phyloP scores from a whole-genome alignment of 495 filamentous ascomycete species.

The Paragyromitra xinjiangensis region DNA sequence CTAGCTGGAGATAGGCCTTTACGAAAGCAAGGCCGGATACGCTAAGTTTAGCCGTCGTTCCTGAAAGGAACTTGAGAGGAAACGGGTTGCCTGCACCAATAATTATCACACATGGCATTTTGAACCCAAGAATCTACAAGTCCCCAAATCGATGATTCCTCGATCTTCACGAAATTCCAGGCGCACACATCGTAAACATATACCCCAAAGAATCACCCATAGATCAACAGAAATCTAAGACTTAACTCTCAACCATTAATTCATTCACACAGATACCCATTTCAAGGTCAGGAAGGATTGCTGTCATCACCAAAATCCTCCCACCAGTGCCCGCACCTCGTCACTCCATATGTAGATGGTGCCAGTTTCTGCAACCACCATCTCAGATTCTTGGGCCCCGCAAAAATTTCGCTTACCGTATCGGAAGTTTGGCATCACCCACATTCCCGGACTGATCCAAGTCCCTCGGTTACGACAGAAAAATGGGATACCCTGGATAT shows the following conservation, averaged over 20 bases:
- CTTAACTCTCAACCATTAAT: neutral
- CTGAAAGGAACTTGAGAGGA: neutral
- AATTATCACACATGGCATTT: slow-evolving; percentile 19
- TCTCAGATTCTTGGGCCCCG: neutral
- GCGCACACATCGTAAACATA: neutral
- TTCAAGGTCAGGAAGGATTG: neutral
- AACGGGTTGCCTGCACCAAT: slow-evolving; percentile 14
- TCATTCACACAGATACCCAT: neutral
- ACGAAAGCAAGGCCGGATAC: slow-evolving; percentile 26
- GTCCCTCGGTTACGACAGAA: neutral
- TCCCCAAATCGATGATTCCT: neutral
- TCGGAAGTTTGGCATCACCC: neutral
- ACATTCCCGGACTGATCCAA: no score
- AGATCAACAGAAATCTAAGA: neutral
- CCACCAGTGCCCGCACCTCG: neutral
- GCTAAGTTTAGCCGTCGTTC: neutral
- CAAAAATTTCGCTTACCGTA: slow-evolving; percentile 2
- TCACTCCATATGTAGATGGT: slow-evolving; percentile 6
- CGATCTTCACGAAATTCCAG: neutral
- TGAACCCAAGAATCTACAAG: neutral
- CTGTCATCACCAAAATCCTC: neutral
- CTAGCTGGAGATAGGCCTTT: neutral
- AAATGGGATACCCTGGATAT: neutral
- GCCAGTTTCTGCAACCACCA: neutral
- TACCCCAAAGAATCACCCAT: neutral